These are phyloP conservation scores for Coemansia sp. DNA, from an alignment of 192 early-diverging fungal species.

Conservation along the genomic window DNA sequence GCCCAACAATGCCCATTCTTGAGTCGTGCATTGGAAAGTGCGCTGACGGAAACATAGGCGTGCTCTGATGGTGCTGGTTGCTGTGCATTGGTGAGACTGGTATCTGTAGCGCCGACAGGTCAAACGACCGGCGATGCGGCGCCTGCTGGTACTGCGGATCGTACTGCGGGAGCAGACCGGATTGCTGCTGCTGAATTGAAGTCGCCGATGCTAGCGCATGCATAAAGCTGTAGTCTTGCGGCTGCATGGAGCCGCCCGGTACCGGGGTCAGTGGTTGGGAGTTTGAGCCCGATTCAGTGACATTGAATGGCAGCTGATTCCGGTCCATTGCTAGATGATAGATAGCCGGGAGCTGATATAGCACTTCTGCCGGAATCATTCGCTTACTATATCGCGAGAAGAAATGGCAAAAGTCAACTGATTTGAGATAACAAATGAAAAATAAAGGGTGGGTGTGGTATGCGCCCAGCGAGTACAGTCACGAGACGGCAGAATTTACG, in stretches of 20 bases:
- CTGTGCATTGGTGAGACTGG: slow-evolving; percentile 2
- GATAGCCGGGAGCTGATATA: slow-evolving; percentile 14
- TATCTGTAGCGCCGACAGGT: slow-evolving; percentile 20
- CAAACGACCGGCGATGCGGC: slow-evolving; percentile 35
- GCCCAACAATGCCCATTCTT: neutral
- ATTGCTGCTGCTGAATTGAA: slow-evolving; percentile 10
- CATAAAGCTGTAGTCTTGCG: slow-evolving; percentile 12
- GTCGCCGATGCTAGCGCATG: slow-evolving; percentile 13
- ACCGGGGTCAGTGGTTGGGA: slow-evolving; percentile 2
- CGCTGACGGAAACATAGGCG: neutral
- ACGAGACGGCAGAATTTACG: neutral
- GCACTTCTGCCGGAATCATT: slow-evolving; percentile 16
- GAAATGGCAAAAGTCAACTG: neutral
- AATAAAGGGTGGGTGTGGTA: neutral
- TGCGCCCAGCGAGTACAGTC: neutral
- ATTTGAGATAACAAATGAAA: slow-evolving; percentile 2
- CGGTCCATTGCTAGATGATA: slow-evolving; percentile 19
- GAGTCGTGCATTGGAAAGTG: slow-evolving; percentile 4
- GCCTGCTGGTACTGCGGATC: slow-evolving; percentile 13
- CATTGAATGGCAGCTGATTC: neutral
- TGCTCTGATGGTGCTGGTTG: slow-evolving; percentile 4
- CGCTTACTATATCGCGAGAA: neutral
- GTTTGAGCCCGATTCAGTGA: neutral
- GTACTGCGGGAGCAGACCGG: neutral
- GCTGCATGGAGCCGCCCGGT: neutral